Percentiles rank a stretch among this genome's conserved stretches.
These are phyloP conservation scores for Phytopythium aichiense DNA, from an alignment of 352 stramenopile genomes.

Conservation along the genomic window DNA sequence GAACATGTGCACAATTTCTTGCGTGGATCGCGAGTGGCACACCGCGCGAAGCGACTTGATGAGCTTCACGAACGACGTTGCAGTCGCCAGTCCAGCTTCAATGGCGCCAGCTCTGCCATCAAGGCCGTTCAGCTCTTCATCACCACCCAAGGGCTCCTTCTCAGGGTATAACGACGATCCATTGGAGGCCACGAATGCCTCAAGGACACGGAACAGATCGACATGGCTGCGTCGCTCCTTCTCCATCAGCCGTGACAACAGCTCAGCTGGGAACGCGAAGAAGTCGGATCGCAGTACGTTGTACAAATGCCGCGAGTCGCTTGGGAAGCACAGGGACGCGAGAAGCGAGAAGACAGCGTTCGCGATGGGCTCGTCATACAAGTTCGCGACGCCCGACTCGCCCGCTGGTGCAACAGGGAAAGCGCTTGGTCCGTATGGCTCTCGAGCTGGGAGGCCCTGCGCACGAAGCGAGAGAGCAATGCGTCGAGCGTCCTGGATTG, in stretches of 20 bases:
- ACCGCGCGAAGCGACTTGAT: slow-evolving; percentile 36
- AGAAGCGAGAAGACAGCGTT: slow-evolving; percentile 65
- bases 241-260: slow-evolving; percentile 67
- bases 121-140: background rate
- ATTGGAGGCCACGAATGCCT: slow-evolving; percentile 38
- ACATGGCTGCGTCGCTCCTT: slow-evolving; percentile 43
- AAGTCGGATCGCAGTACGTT: slow-evolving; percentile 69
- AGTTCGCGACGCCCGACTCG: slow-evolving; percentile 8
- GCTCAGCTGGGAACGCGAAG: slow-evolving; percentile 44
- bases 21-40: slow-evolving; percentile 47
- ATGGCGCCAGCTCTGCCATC: slow-evolving; percentile 11
- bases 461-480: slow-evolving; percentile 28
- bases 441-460: slow-evolving; percentile 27
- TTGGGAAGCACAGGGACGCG: slow-evolving; percentile 57
- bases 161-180: slow-evolving; percentile 19
- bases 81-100: slow-evolving; percentile 23
- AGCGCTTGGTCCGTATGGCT: background rate
- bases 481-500: slow-evolving; percentile 25
- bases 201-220: slow-evolving; percentile 47
- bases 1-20: slow-evolving; percentile 61
- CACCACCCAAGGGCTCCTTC: slow-evolving; percentile 4
- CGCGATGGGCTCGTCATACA: slow-evolving; percentile 61
- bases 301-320: slow-evolving; percentile 71
- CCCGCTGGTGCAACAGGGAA: background rate
- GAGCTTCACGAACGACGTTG: slow-evolving; percentile 32